Base-by-base conservation (phyloP, 331 rosid species). In the Rosa hybrid region DNA sequence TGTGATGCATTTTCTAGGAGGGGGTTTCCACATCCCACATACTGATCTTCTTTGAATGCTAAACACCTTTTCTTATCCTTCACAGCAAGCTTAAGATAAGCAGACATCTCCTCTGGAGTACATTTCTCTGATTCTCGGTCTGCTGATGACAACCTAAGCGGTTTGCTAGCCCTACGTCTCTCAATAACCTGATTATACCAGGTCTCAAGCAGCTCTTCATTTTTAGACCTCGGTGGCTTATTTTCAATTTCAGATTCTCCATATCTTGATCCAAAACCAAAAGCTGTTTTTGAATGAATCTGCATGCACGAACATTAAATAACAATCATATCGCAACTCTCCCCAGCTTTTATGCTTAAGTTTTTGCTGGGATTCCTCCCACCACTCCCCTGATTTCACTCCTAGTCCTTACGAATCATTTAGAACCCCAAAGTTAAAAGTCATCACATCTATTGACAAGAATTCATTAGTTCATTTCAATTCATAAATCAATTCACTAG, bases 141-240 rank as follows among this genome's bases (percentile, higher is more conserved):
- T 54, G 87, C 88, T 23, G 75, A 78, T 76, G 88, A 72, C 87
- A 91, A 62, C 84, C 83, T 87, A 84, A 84, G 83, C 1, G 86
- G 83, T 81, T 81, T 91, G 65, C 77, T 90, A 69, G 81, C 83
- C 78, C 87, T 88, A 27, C 84, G 87, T 77, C 84, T 93, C 69
- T 93, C 98, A 72, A 84, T 82, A 73, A 83, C 87, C 81, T 91
- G 99, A 89, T 74, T 87, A 78, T 93, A 91, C 99, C 99, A 95
- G 10, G 91, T 86, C 79, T 93, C 98, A 46, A 96, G 92, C n/a
- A 91, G 89, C 53, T 89, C 94, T 0, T 85, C 93, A 59, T 78
- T 90, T 84, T 88, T 87, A 60, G 77, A 88, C 69, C 92, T 89
- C 50, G 79, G 86, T n/a, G 89, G 53, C 60, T 81, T 46, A 75